Base-by-base conservation (phyloP, 768 basidiomycete genomes). In the Termitomyces titanicus region DNA sequence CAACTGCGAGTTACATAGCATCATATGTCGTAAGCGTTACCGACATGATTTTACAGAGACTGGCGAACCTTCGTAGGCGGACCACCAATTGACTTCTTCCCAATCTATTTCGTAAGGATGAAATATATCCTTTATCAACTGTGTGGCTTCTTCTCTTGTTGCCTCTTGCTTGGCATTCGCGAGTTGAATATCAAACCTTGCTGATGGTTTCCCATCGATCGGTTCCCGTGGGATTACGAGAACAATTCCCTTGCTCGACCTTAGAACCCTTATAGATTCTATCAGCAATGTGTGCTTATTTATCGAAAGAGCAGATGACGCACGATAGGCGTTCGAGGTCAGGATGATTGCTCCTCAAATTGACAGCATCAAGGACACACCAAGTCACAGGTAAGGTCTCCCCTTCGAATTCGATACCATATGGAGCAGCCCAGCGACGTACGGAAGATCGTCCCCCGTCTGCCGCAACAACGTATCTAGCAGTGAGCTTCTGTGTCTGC, bases 51-150 rank as follows among this genome's bases (percentile, higher is more conserved):
- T 12, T 7, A 13, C 25, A 34, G 35, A 22, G n/a, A 13, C 45
- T 27, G 10, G 17, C n/a, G n/a, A 5, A 60, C 59, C 59, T 53
- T 60, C 55, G 39, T 60, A 60, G 29, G 59, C 59, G 10, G 59
- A 60, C 59, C 59, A 60, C 59, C 59, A 60, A 33, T 60, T 60
- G 17, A 60, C 52, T 20, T 60, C 55, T 15, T 60, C 59, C 59
- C 59, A 60, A 31, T 56, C 51, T 35, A 60, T 37, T n/a, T 60
- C 20, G 29, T 50, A 60, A n/a, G 59, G 59, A 24, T 54, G 43
- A 18, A 60, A 60, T 3, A 60, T 51, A 20, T 60, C 55, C 34
- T 60, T 60, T 31, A 60, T 54, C 47, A 60, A 48, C 15, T 39
- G 47, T 22, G 43, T 29, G 4, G 59, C 59, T 24, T 53, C 47